A percentile compares a stretch with the other conserved stretches of the same genome.
These are phyloP conservation scores for Cornus kousa DNA, from an alignment of 148 eudicot species.

Conservation along the genomic window DNA sequence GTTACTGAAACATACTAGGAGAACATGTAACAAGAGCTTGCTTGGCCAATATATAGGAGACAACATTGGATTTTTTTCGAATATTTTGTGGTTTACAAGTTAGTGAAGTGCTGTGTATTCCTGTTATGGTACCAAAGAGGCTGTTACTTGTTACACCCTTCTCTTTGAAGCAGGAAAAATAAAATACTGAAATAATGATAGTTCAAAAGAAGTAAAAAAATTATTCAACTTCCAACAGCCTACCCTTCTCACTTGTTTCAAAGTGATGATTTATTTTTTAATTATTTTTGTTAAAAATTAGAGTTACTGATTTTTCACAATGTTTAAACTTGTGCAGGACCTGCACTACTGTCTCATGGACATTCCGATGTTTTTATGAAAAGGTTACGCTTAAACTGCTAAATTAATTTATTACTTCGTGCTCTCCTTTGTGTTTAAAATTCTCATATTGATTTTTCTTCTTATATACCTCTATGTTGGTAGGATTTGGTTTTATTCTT, in stretches of 20 bases:
- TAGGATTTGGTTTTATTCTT: neutral
- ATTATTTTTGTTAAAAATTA: too few relatives aligned
- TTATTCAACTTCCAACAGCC: neutral
- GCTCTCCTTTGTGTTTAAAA: neutral
- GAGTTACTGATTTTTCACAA: neutral
- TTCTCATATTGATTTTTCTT: neutral
- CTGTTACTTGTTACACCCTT: neutral
- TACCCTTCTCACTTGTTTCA: neutral
- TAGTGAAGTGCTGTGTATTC: neutral
- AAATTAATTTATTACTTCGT: neutral
- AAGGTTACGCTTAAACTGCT: slow-evolving; percentile 33
- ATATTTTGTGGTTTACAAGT: neutral
- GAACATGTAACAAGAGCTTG: neutral
- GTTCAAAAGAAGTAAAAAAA: neutral
- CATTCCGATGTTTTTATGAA: slow-evolving; percentile 62
- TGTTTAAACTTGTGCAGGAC: slow-evolving; percentile 40
- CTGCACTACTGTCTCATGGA: slow-evolving; percentile 62
- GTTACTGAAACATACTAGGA: neutral
- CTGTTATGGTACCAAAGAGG: neutral
- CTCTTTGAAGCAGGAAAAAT: neutral
- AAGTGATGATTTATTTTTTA: neutral
- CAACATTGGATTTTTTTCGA: neutral
- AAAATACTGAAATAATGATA: neutral
- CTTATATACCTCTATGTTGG: neutral
- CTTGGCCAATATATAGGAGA: neutral